Evolutionary conservation across 768 basidiomycete genomes (phyloP).

Genomic region (Suillus hirtellus): DNA sequence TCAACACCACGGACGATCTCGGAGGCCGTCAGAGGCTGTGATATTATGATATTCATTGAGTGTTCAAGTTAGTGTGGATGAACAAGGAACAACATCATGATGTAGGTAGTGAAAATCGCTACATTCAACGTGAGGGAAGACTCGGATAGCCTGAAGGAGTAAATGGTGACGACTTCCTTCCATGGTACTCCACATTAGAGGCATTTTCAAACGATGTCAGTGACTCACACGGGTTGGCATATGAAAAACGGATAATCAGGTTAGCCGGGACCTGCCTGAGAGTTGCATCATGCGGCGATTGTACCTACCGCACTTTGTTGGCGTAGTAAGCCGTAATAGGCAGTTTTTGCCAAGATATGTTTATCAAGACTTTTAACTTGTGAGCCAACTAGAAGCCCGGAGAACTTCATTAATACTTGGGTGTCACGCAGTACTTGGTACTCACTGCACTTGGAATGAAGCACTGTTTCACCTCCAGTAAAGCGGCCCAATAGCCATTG

Average conservation of each 20-base stretch:
- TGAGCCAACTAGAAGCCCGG: too few relatives aligned
- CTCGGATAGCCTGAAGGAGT: slow-evolving; percentile 18
- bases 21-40: background rate
- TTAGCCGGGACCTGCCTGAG: background rate
- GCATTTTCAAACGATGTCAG: background rate
- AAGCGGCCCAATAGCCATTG: too few relatives aligned
- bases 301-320: background rate
- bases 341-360: too few relatives aligned
- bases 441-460: too few relatives aligned
- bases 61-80: background rate
- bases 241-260: background rate
- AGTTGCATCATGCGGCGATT: background rate
- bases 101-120: slow-evolving; percentile 21
- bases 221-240: background rate
- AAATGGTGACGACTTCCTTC: background rate
- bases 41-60: slow-evolving; percentile 45
- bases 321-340: too few relatives aligned
- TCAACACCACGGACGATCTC: background rate
- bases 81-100: too few relatives aligned
- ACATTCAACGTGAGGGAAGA: slow-evolving; percentile 25
- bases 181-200: background rate
- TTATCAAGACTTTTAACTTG: too few relatives aligned
- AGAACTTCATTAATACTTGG: too few relatives aligned
- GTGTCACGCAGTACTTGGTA: too few relatives aligned
- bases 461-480: too few relatives aligned